phyloP scores from a whole-genome alignment of 2,329 filamentous ascomycete genomes.

The Ambrosiella xylebori region DNA sequence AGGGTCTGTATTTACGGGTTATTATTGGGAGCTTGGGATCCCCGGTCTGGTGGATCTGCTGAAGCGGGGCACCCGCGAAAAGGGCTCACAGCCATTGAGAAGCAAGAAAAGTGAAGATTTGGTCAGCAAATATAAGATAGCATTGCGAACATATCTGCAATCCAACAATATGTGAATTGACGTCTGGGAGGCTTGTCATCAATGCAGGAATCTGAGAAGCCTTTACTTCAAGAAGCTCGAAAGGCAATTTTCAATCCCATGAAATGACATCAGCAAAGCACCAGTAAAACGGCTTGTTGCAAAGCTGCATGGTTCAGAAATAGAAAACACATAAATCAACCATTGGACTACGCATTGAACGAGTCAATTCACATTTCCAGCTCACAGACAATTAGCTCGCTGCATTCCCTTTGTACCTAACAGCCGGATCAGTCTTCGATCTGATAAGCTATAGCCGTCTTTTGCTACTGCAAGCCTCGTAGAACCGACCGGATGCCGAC shows the following conservation, averaged over 20 bases:
- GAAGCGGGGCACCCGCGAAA: neutral
- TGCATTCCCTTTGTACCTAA: neutral
- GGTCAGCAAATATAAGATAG: neutral
- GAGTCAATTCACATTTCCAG: neutral
- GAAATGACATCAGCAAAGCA: neutral
- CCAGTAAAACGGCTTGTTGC: neutral
- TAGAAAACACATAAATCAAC: neutral
- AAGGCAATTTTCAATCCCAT: neutral
- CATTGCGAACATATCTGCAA: neutral
- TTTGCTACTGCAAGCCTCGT: neutral
- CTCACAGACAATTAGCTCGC: neutral
- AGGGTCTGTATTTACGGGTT: neutral
- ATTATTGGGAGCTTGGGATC: neutral
- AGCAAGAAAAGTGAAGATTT: neutral
- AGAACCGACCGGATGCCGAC: slow-evolving; percentile 7
- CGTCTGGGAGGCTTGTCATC: neutral
- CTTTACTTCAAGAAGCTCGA: neutral
- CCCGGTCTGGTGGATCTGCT: neutral
- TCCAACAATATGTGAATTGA: neutral
- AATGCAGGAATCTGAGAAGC: neutral
- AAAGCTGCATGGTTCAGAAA: too few species aligned
- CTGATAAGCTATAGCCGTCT: neutral
- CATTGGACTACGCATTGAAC: neutral
- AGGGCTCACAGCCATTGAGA: neutral
- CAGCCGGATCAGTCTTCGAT: neutral